Conservation (phyloP, 192 early-diverging fungal genomes). For the Paraglomus brasilianum region DNA sequence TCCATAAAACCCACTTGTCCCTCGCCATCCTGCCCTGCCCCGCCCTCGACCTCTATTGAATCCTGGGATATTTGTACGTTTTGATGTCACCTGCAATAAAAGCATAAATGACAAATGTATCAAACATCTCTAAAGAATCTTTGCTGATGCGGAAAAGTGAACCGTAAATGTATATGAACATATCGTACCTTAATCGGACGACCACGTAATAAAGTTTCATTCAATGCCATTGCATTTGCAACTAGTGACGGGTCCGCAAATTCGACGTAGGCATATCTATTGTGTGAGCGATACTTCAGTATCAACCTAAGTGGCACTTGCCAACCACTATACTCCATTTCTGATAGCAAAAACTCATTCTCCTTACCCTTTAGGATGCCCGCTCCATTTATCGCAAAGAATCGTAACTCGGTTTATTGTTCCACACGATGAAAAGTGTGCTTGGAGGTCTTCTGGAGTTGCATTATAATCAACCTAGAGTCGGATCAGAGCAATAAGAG, state of each 20-base stretch:
- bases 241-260: constrained; percentile 85
- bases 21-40: constrained; percentile 68
- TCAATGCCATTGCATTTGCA: constrained; percentile 77
- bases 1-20: constrained; percentile 46
- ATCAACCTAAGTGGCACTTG: not conserved
- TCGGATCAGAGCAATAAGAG: not conserved
- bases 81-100: constrained; percentile 68
- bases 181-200: constrained; percentile 71
- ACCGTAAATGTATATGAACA: not conserved
- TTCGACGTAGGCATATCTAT: constrained; percentile 90
- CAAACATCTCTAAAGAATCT: not conserved
- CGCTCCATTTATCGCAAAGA: constrained; percentile 90
- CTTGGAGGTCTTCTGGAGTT: constrained; percentile 93
- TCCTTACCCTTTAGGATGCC: constrained; percentile 76
- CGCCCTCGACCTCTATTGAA: constrained; percentile 78
- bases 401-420: constrained; percentile 97
- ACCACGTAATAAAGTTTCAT: constrained; percentile 88
- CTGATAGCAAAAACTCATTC: too few species aligned
- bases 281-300: constrained; percentile 1
- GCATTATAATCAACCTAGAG: constrained; percentile 83
- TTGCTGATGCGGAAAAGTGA: not conserved
- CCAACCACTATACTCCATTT: not conserved
- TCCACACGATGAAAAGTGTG: constrained; percentile 93
- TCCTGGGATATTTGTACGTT: constrained; percentile 95
- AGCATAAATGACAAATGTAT: not conserved